Evolutionary conservation across 192 early-diverging fungal genomes (phyloP).

Genomic region (Paraglomus brasilianum): DNA sequence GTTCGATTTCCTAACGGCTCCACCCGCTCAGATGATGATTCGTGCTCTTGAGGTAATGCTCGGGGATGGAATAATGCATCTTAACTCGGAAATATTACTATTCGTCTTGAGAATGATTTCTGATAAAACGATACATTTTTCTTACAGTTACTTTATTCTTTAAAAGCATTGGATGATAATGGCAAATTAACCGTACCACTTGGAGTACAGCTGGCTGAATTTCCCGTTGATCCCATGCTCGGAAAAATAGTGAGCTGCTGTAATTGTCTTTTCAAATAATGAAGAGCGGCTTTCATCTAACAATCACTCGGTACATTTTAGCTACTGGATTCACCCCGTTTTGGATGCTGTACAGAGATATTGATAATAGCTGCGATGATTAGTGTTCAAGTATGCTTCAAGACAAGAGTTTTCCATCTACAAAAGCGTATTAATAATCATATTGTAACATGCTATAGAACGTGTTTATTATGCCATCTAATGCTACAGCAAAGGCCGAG

Average conservation of each 20-base stretch:
- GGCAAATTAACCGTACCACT: constrained; percentile 70
- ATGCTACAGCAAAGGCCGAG: constrained; percentile 39
- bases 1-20: constrained; percentile 78
- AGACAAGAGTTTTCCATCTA: not conserved
- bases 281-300: not conserved
- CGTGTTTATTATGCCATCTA: constrained; percentile 46
- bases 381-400: constrained; percentile 59
- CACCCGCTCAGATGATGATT: constrained; percentile 69
- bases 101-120: not conserved
- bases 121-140: not conserved
- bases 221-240: constrained; percentile 72
- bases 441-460: constrained; percentile 32
- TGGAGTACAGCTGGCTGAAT: constrained; percentile 68
- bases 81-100: no score
- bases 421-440: not conserved
- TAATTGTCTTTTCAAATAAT: not conserved
- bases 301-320: constrained; percentile 26
- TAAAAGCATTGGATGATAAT: constrained; percentile 69
- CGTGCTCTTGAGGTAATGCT: constrained; percentile 60
- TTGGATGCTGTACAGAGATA: constrained; percentile 71
- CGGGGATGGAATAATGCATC: not conserved
- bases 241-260: constrained; percentile 53
- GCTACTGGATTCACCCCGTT: constrained; percentile 59
- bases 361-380: constrained; percentile 79
- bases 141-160: constrained; percentile 62